These are phyloP conservation scores for Capsicum chinense DNA, from an alignment of 257 asterid species.

Conservation along the genomic window DNA sequence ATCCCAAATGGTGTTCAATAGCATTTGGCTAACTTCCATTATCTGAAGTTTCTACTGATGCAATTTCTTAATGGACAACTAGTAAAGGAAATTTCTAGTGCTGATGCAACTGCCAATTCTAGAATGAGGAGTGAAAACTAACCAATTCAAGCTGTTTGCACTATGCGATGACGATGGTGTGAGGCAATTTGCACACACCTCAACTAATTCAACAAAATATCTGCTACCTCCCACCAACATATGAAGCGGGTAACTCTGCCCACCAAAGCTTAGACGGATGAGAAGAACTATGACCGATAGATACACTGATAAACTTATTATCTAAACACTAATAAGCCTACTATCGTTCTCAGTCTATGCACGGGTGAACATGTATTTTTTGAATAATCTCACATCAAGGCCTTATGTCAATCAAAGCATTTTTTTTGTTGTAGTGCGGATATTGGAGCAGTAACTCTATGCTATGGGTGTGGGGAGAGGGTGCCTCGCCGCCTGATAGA, in stretches of 20 bases:
- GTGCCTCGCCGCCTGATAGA: no score
- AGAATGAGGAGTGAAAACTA: neutral
- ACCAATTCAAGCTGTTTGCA: neutral
- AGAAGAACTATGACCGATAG: neutral
- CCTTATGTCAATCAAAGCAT: no score
- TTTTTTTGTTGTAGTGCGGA: no score
- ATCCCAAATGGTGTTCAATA: neutral
- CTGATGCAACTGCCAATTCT: no score
- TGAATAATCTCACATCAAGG: no score
- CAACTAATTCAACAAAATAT: no score
- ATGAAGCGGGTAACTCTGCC: no score
- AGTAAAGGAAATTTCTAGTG: neutral
- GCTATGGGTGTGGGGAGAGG: no score
- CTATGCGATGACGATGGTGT: neutral
- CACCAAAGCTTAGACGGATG: neutral
- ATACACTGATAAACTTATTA: neutral
- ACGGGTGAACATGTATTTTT: no score
- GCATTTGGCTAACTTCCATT: neutral
- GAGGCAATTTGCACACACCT: neutral
- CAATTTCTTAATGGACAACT: neutral
- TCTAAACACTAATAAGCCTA: neutral
- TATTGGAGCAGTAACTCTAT: no score
- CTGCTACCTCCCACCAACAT: neutral
- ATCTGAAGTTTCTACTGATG: constrained; percentile 10
- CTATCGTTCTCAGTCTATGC: neutral